A percentile compares a stretch with the other conserved stretches of the same genome.
These are phyloP conservation scores for Lasiosphaeria miniovina DNA, from an alignment of 495 filamentous ascomycete genomes.

Conservation along the genomic window DNA sequence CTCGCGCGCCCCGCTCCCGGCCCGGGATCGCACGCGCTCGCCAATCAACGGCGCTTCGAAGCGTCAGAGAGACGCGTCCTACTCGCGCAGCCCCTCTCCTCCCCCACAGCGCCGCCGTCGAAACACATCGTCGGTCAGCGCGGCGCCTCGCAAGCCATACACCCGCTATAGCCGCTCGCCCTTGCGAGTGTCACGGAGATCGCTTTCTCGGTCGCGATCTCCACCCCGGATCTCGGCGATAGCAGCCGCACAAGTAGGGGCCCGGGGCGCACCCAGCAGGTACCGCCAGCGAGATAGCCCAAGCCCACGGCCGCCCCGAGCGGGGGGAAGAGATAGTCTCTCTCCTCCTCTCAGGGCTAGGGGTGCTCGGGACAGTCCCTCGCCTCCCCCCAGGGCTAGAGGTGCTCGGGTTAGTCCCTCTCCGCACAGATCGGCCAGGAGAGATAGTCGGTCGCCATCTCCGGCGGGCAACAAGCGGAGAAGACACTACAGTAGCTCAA, in stretches of 20 bases:
- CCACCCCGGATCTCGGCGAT: too few relatives aligned
- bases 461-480: slow-evolving; percentile 6
- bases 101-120: slow-evolving; percentile 4
- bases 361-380: too few relatives aligned
- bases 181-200: slow-evolving; percentile 4
- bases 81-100: slow-evolving; percentile 2
- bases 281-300: too few relatives aligned
- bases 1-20: slow-evolving; percentile 1
- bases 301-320: too few relatives aligned
- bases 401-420: too few relatives aligned
- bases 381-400: too few relatives aligned
- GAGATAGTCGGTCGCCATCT: slow-evolving; percentile 4
- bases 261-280: too few relatives aligned
- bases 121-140: slow-evolving; percentile 1
- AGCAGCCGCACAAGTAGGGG: too few relatives aligned
- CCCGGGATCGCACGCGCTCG: slow-evolving; percentile 4
- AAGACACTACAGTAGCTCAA: slow-evolving; percentile 6
- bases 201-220: slow-evolving; percentile 11
- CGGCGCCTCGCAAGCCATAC: not conserved
- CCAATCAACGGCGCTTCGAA: slow-evolving; percentile 2
- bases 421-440: not conserved
- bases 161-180: slow-evolving; percentile 1
- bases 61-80: not conserved
- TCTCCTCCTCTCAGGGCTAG: too few relatives aligned
- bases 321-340: too few relatives aligned